Evolutionary conservation across 2,329 filamentous ascomycete genomes (phyloP), one percentile per base, ranked within the genome.

Genomic region (Exophiala calicioides): DNA sequence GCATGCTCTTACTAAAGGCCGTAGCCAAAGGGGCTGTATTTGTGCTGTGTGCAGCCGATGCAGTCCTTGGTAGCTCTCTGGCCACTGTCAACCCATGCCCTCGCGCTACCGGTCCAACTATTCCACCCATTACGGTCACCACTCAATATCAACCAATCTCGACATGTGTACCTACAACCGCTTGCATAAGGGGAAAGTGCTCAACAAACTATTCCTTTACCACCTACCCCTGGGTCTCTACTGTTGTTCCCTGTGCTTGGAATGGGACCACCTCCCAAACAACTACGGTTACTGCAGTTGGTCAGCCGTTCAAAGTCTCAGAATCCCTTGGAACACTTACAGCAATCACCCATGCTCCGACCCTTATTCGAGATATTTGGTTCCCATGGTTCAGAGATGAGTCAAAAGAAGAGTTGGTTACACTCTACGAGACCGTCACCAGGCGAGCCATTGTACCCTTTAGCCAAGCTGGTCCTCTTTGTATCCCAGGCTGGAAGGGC

Each of bases 151-250:
- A 51, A 27, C 43, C 35, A 13, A 33, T 51, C 9, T 47, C 47
- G 12, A 51, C 47, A 24, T 51, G 47, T 19, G 18, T 29, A 15
- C 26, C 36, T 7, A 37, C 23, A 5, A 41, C 47, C 8, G 44
- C 37, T 13, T 47, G 44, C 19, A 33, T 39, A 24, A 44, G 37
- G 32, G 44, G 44, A 3, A 29, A 39, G 13, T 47, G 44, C 35
- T 39, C 44, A 7, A 47, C 35, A 10, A 43, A 12, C 4, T 46
- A 36, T 26, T 43, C 46, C 12, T 53, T 43, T 20, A 50, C 41
- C 30, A 53, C 46, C 21, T 53, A 43, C 23, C 36, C 40, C 16
- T 53, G 40, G 36, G 46, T 53, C 4, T 53, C 50, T 7, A 53
- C 50, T 4, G 50, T 53, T 5, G 39, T 53, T 23, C 50, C 50